A percentile compares a stretch with the other conserved stretches of the same genome.
These are phyloP conservation scores for Alternaria sp. DNA, from an alignment of 2,329 filamentous ascomycete species.

Conservation along the genomic window DNA sequence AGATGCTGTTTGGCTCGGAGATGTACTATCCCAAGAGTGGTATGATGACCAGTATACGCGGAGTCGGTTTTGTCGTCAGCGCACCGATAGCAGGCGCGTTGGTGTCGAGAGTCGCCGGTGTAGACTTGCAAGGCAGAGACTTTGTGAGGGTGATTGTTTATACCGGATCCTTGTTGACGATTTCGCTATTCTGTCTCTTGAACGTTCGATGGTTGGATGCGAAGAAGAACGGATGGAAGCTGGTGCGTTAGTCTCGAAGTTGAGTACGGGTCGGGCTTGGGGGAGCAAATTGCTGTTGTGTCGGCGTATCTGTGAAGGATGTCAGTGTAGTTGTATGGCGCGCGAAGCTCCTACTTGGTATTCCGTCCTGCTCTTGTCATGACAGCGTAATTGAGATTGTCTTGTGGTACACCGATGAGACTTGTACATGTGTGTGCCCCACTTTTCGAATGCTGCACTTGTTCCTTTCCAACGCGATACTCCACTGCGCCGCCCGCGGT, in stretches of 20 bases:
- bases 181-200: slow-evolving; percentile 13
- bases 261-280: not conserved
- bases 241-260: slow-evolving; percentile 13
- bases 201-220: slow-evolving; percentile 22
- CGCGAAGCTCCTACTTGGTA: not conserved
- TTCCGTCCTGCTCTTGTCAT: not conserved
- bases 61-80: slow-evolving; percentile 26
- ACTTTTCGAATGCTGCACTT: not conserved
- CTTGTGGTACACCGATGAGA: not conserved
- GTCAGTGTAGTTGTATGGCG: not conserved
- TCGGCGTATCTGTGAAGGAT: not conserved
- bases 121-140: slow-evolving; percentile 13
- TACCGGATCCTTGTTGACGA: slow-evolving; percentile 15
- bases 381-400: not conserved
- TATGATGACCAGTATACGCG: slow-evolving; percentile 23
- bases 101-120: slow-evolving; percentile 15
- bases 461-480: not conserved
- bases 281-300: not conserved
- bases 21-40: slow-evolving; percentile 30
- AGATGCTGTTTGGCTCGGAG: slow-evolving; percentile 27
- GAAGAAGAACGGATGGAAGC: slow-evolving; percentile 21
- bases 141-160: slow-evolving; percentile 24
- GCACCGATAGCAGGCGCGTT: slow-evolving; percentile 28
- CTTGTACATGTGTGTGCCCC: not conserved
- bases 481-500: not conserved